These are phyloP conservation scores for Rugosomyces carneus DNA, from an alignment of 1,284 basidiomycete species.

Conservation along the genomic window DNA sequence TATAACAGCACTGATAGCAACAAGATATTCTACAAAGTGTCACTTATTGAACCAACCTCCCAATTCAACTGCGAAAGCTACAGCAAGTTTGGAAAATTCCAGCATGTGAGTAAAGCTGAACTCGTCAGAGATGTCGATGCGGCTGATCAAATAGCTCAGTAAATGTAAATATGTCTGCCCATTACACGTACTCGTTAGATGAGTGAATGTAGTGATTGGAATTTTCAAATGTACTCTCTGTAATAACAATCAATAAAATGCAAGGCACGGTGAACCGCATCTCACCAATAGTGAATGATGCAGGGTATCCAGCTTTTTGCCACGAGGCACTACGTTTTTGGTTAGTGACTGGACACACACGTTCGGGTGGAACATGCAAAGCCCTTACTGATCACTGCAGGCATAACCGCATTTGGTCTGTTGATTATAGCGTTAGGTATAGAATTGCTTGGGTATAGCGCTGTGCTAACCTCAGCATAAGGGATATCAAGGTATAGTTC, in stretches of 20 bases:
- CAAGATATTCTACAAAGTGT: no score
- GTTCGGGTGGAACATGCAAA: slow-evolving; percentile 23
- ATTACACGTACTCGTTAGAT: slow-evolving; percentile 58
- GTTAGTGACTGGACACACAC: slow-evolving; percentile 22
- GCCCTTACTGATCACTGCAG: slow-evolving; percentile 79
- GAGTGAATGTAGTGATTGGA: slow-evolving; percentile 83
- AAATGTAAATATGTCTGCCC: slow-evolving; percentile 1
- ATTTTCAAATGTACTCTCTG: slow-evolving; percentile 70
- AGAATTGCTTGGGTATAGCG: slow-evolving; percentile 11
- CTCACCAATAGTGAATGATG: slow-evolving; percentile 79
- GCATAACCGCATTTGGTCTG: slow-evolving; percentile 88
- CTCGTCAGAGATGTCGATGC: slow-evolving; percentile 79
- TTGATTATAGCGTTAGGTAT: slow-evolving; percentile 11
- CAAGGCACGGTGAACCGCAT: slow-evolving; percentile 12
- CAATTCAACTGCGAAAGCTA: slow-evolving; percentile 81
- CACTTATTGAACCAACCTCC: slow-evolving; percentile 41
- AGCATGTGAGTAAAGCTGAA: slow-evolving; percentile 83
- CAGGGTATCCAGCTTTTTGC: slow-evolving; percentile 80
- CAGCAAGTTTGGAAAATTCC: slow-evolving; percentile 86
- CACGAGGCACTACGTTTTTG: slow-evolving; percentile 63
- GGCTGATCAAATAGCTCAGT: slow-evolving; percentile 33
- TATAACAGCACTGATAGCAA: no score
- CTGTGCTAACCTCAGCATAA: slow-evolving; percentile 45
- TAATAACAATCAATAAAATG: slow-evolving; percentile 13
- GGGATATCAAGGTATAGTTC: slow-evolving; percentile 77